Evolutionary conservation across 1,284 basidiomycete genomes (phyloP).

Genomic region (Sporisorium reilianum): DNA sequence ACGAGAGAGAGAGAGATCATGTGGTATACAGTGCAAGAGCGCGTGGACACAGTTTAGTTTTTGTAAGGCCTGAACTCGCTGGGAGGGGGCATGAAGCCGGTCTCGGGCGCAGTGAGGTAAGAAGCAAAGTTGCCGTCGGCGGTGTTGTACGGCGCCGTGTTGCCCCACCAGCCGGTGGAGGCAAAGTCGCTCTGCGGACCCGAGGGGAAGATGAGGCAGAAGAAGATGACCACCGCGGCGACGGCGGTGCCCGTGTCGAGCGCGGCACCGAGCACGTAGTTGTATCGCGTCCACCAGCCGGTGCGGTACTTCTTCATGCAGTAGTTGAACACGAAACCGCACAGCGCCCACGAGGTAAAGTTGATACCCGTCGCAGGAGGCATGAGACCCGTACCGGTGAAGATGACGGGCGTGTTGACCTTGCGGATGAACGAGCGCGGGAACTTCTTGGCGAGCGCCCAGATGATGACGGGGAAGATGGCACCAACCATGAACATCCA

Average conservation of each 20-base stretch:
- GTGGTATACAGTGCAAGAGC: slow-evolving; percentile 6
- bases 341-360: slow-evolving; percentile 68
- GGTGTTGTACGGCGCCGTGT: slow-evolving; percentile 57
- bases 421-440: slow-evolving; percentile 52
- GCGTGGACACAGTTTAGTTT: background rate
- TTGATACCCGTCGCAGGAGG: slow-evolving; percentile 69
- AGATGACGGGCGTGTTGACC: slow-evolving; percentile 63
- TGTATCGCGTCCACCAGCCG: slow-evolving; percentile 70
- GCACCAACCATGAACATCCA: slow-evolving; percentile 63
- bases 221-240: slow-evolving; percentile 52
- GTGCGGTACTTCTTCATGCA: slow-evolving; percentile 63
- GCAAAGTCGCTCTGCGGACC: slow-evolving; percentile 43
- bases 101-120: slow-evolving; percentile 21
- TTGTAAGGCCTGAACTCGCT: slow-evolving; percentile 36
- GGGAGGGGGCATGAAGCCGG: slow-evolving; percentile 35
- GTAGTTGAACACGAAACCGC: slow-evolving; percentile 72
- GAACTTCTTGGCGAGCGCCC: slow-evolving; percentile 55
- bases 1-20: background rate
- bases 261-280: slow-evolving; percentile 69
- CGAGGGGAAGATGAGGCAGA: slow-evolving; percentile 47
- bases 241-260: slow-evolving; percentile 70
- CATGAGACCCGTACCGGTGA: slow-evolving; percentile 60
- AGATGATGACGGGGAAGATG: slow-evolving; percentile 59
- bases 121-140: slow-evolving; percentile 30
- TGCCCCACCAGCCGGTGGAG: slow-evolving; percentile 59